Base-by-base conservation (phyloP, 345 rosid genomes). In the Pistacia atlantica region DNA sequence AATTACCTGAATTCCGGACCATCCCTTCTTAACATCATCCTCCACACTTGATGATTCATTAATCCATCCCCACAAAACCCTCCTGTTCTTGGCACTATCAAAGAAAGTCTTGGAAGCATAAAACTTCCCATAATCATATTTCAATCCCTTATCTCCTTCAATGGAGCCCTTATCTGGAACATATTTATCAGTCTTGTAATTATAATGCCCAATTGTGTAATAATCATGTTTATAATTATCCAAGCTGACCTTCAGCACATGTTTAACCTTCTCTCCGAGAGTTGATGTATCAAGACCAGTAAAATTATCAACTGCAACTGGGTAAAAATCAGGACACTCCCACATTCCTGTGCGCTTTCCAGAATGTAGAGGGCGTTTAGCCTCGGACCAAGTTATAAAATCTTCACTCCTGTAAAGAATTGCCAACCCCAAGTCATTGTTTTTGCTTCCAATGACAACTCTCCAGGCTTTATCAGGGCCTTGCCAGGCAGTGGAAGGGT, bases 281-380 rank as follows among this genome's bases (percentile, higher is more conserved):
- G 38, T 4, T 62, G 82, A 81, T 16, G 83, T 76, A 74, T 86
- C 87, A 9, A 88, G 72, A 17, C 90, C 89, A 13, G 16, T 17
- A 1, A 31, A 6, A 38, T 57, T 65, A 51, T 71, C 72, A 31
- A 45, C 14, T 0, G 64, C 25, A 20, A 92, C 92, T 0, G 93
- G 93, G 77, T 75, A 94, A 79, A 94, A 89, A 78, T 92, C 96
- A 2, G 91, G 94, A 67, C 96, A 92, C 77, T 94, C 97, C 98
- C 98, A 92, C 94, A 90, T 91, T 48, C 89, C 93, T 4, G 90
- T 90, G 56, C 69, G 84, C 18, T 75, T 65, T 8, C 81, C 84
- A 17, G 89, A 89, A 73, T 92, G 88, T 7, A 91, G 77, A 1
- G 97, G 94, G 2, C 75, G 72, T 3, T 49, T 10, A 0, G 90